Evolutionary conservation across 2,329 filamentous ascomycete species (phyloP).

Genomic region (Pseudocercospora crystallina): DNA sequence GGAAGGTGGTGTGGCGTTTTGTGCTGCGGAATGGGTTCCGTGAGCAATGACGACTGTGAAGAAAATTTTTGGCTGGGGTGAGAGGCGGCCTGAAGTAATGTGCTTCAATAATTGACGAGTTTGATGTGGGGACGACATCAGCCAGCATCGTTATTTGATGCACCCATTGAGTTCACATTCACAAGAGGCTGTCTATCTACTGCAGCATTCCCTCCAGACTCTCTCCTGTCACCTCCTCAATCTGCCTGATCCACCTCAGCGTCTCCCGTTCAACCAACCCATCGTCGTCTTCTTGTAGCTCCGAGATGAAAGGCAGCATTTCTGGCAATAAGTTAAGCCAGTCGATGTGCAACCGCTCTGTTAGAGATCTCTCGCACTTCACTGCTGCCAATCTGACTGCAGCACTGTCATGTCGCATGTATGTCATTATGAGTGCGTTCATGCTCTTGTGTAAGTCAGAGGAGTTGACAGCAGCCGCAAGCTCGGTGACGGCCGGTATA

Average conservation of each 20-base stretch:
- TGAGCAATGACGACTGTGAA: no score
- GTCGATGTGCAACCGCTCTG: slow-evolving; percentile 81
- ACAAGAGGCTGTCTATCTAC: slow-evolving; percentile 5
- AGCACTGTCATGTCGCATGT: slow-evolving; percentile 71
- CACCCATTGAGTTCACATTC: no score
- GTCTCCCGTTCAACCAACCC: slow-evolving; percentile 89
- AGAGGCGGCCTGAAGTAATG: no score
- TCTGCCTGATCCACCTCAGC: slow-evolving; percentile 82
- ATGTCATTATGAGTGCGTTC: slow-evolving; percentile 74
- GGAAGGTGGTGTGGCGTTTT: no score
- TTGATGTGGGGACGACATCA: no score
- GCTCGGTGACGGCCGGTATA: slow-evolving; percentile 73
- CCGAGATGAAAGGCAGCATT: slow-evolving; percentile 94
- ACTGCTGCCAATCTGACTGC: slow-evolving; percentile 78
- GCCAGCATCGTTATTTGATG: no score
- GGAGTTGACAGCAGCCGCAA: slow-evolving; percentile 78
- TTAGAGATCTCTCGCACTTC: slow-evolving; percentile 68
- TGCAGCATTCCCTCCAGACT: slow-evolving; percentile 83
- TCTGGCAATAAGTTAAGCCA: slow-evolving; percentile 90
- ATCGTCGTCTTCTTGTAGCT: slow-evolving; percentile 94
- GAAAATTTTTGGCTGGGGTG: no score
- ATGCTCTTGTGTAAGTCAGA: slow-evolving; percentile 88
- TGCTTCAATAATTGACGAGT: no score
- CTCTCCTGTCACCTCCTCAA: slow-evolving; percentile 87
- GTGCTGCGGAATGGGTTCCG: no score